Conservation (phyloP, 1,284 basidiomycete species). For the Trichosporon ovoides region DNA sequence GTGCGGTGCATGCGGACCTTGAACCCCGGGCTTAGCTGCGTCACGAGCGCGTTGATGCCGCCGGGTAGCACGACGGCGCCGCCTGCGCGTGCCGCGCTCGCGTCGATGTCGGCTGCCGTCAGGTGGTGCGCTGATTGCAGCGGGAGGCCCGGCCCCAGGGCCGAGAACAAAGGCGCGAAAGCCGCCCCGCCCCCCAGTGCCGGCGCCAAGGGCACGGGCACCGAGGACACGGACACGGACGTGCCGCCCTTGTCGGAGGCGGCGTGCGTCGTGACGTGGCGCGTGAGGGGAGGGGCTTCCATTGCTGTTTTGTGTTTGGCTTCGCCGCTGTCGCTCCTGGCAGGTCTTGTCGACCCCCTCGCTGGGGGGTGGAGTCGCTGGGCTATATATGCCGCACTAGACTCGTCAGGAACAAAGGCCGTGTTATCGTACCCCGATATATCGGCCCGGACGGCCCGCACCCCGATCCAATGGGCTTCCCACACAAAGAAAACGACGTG, state of each 20-base stretch:
- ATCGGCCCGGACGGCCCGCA: no score
- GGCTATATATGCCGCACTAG: no score
- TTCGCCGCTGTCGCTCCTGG: no score
- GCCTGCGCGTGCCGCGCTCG: slow-evolving; percentile 18
- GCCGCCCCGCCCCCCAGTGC: slow-evolving; percentile 28
- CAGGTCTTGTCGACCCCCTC: no score
- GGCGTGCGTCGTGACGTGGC: slow-evolving; percentile 36
- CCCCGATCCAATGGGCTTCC: no score
- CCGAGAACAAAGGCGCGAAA: slow-evolving; percentile 34
- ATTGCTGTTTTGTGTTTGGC: no score
- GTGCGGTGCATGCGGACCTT: slow-evolving; percentile 40
- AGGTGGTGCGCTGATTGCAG: slow-evolving; percentile 24
- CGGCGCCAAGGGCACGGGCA: slow-evolving; percentile 17
- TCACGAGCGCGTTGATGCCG: slow-evolving; percentile 43
- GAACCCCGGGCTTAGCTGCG: slow-evolving; percentile 36
- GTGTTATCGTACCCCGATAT: no score
- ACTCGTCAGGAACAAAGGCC: no score
- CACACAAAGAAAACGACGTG: no score
- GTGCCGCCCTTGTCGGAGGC: slow-evolving; percentile 21
- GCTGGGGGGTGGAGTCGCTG: no score
- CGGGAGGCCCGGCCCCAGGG: slow-evolving; percentile 22
- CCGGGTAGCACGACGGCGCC: slow-evolving; percentile 29
- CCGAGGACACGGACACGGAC: slow-evolving; percentile 20
- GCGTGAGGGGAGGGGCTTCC: slow-evolving; percentile 22
- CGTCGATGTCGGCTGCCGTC: slow-evolving; percentile 19